Evolutionary conservation across 306 rosid species (phyloP), one percentile per base, ranked within the genome.

Genomic region (Cucumis hystrix): DNA sequence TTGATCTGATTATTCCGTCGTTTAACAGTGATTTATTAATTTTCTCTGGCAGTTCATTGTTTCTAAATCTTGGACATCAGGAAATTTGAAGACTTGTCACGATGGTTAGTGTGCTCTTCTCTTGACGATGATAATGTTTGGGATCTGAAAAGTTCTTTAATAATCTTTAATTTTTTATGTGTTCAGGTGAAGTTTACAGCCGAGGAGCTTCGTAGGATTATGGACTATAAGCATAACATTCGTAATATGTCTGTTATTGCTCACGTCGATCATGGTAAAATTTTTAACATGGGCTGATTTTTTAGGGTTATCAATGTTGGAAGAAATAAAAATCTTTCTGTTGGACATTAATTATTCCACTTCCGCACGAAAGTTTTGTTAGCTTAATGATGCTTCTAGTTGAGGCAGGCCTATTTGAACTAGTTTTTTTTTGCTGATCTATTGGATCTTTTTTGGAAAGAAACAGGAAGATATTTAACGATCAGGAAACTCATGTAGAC

Each of bases 171-270:
- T 25, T 6, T n/a, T 4, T 3, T 72, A 25, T 41, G 54, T 79
- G 30, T 84, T 61, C 97, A 95, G 97, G 97, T 90, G 93, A 95
- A 92, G 96, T 95, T 95, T 47, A 95, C 96, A 17, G 96, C 94
- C 7, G 98, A 95, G 8, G 95, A 88, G 91, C 87, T 92, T 10
- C 91, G 91, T 11, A 85, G 92, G 21, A 95, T 95, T 77, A 94
- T 94, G 97, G 97, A 94, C 88, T 77, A 4, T 10, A 94, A 94
- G 41, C 88, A 94, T 37, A 92, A 94, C 70, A 94, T 94, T 35
- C 92, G 98, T 88, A 94, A 94, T 12, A 92, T 94, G 97, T 91
- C 97, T 64, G 96, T 94, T 54, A 94, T 92, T 87, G 97, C 97
- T 0, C 96, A 94, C 79, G 98, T 90, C 0, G 96, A 94, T 71